A percentile compares a stretch with the other conserved stretches of the same genome.
Evolutionary conservation across 345 rosid species (phyloP).

Genomic region (Heritiera littoralis): DNA sequence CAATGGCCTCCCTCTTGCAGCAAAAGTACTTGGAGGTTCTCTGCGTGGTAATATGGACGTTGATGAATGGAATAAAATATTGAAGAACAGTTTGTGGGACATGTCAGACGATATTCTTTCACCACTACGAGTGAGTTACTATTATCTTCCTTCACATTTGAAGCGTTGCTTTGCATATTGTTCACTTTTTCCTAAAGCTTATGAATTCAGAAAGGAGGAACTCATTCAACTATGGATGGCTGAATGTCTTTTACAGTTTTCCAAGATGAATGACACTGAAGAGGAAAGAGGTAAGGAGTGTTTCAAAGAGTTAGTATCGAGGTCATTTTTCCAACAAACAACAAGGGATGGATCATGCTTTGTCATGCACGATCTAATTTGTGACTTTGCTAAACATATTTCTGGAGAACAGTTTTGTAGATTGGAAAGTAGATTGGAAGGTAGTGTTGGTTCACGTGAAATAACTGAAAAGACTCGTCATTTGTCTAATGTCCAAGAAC

Average conservation of each 20-base stretch:
- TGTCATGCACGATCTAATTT: constrained; percentile 14
- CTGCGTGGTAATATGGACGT: background rate
- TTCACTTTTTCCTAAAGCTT: constrained; percentile 26
- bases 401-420: constrained; percentile 9
- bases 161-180: constrained; percentile 31
- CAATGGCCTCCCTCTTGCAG: constrained; percentile 33
- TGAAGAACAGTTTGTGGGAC: constrained; percentile 22
- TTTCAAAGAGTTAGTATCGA: background rate
- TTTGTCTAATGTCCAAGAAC: background rate
- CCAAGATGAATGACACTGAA: no score
- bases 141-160: constrained; percentile 32
- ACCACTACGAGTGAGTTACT: background rate
- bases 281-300: constrained; percentile 7
- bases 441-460: background rate
- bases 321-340: constrained; percentile 20
- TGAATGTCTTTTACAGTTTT: constrained; percentile 10
- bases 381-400: constrained; percentile 6
- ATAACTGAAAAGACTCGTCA: constrained; percentile 11
- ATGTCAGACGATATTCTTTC: constrained; percentile 18
- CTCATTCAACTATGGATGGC: constrained; percentile 29
- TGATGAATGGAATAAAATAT: constrained; percentile 23
- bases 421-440: background rate
- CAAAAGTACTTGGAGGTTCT: constrained; percentile 15
- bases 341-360: background rate
- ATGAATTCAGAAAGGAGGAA: constrained; percentile 23